Base-by-base conservation (phyloP, 768 basidiomycete species). In the Amanita pallidorosea region DNA sequence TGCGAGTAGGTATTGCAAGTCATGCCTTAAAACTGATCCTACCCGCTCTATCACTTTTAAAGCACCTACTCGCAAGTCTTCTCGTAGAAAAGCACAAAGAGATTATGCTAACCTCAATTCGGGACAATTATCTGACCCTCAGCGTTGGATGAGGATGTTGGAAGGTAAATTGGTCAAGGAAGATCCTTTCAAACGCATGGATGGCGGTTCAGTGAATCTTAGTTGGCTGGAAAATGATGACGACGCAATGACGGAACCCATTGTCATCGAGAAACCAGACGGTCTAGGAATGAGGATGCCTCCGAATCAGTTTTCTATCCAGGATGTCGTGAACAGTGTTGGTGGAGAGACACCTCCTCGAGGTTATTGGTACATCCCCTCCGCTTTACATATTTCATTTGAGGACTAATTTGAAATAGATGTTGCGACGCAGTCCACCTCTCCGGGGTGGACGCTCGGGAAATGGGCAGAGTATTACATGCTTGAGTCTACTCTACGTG, bases 271-370 rank as follows among this genome's bases (percentile, higher is more conserved):
- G 63, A 65, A 71, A 6, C 80, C 85, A 2, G 85, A 88, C 12
- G 85, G 88, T 5, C 68, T 97, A 40, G 94, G 92, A 8, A 91
- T 97, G 83, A 83, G 81, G 62, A 88, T 97, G 83, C 94, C 94
- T 2, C 65, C 73, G 2, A 56, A 65, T 7, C 72, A 77, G 49
- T 77, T 94, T 49, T 84, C 81, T 0, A 87, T 96, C 36, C 72
- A 78, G 50, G 84, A 93, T 61, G 83, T 98, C 2, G 90, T 85
- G 1, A 71, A 85, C 52, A 69, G 81, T 23, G 77, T 97, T 37
- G 95, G 94, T 5, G 78, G 78, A 45, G 78, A 88, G 55, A 78
- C 73, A 1, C 80, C 87, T n/a, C 0, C 74, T 98, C 17, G 92
- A 96, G 66, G 95, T 98, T 20, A 95, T 98, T 57, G 92, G 91